phyloP scores from a whole-genome alignment of 345 rosid genomes.

The Anastatica hierochuntica region DNA sequence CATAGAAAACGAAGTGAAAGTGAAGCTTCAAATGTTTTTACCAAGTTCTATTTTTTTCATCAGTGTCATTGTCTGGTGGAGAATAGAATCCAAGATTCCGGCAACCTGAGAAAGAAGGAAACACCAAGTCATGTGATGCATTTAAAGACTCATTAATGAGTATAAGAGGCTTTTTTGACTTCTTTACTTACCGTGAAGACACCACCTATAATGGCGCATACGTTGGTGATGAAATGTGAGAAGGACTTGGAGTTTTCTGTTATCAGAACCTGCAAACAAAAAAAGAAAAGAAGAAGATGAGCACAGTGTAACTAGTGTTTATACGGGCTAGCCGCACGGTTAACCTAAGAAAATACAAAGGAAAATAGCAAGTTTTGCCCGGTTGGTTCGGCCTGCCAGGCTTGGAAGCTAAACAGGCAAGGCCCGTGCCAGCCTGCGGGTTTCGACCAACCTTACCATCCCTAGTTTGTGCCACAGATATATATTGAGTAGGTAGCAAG shows the following conservation, averaged over 20 bases:
- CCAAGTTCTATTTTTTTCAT: constrained; percentile 91
- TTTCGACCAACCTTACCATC: not conserved
- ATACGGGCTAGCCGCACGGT: too few relatives aligned
- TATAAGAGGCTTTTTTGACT: not conserved
- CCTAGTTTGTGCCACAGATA: not conserved
- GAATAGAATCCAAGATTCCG: constrained; percentile 82
- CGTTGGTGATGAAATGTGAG: constrained; percentile 87
- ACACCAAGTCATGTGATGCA: not conserved
- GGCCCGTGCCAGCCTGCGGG: not conserved
- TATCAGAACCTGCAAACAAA: constrained; percentile 54
- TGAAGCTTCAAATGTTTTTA: constrained; percentile 58
- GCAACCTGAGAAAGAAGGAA: constrained; percentile 89
- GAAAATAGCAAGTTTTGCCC: too few relatives aligned
- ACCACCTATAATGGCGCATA: constrained; percentile 95
- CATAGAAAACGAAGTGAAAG: constrained; percentile 1
- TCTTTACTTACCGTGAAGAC: constrained; percentile 82
- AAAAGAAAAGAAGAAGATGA: not conserved
- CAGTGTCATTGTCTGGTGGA: constrained; percentile 71
- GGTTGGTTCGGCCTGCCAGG: constrained; percentile 46
- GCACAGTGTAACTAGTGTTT: not conserved
- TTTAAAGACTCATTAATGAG: not conserved
- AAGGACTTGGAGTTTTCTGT: constrained; percentile 77
- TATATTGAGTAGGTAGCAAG: too few relatives aligned
- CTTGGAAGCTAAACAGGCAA: not conserved
- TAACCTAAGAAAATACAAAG: too few relatives aligned